Evolutionary conservation across 768 basidiomycete genomes (phyloP).

Genomic region (Rhodotorula graminis): DNA sequence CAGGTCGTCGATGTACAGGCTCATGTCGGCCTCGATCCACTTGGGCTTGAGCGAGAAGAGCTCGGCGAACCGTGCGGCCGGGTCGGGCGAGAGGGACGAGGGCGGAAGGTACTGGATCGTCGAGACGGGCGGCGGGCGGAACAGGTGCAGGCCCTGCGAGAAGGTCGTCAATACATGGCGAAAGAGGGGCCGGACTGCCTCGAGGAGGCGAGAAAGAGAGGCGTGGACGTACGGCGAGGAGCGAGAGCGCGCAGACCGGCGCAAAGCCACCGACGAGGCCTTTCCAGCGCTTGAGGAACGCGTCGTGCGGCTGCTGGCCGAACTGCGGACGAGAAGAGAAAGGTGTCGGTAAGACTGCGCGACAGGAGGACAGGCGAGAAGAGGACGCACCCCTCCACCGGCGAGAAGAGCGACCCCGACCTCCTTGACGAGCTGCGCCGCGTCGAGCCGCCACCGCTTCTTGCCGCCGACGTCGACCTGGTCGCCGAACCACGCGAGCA

Average conservation of each 20-base stretch:
- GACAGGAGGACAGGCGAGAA: not conserved
- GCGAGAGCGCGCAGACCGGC: slow-evolving; percentile 56
- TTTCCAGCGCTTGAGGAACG: slow-evolving; percentile 67
- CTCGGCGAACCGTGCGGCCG: slow-evolving; percentile 74
- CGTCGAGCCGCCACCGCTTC: slow-evolving; percentile 64
- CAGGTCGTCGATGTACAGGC: slow-evolving; percentile 31
- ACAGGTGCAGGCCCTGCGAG: slow-evolving; percentile 66
- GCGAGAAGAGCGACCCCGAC: slow-evolving; percentile 72
- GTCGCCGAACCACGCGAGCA: slow-evolving; percentile 73
- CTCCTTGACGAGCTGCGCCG: slow-evolving; percentile 61
- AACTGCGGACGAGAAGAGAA: slow-evolving; percentile 21
- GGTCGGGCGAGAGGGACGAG: slow-evolving; percentile 67
- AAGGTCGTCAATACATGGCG: too few species aligned
- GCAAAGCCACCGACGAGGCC: slow-evolving; percentile 70
- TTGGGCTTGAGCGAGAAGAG: slow-evolving; percentile 61
- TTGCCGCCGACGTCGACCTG: slow-evolving; percentile 45
- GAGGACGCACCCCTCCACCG: slow-evolving; percentile 41
- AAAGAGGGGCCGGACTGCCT: too few species aligned
- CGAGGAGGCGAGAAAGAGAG: not conserved
- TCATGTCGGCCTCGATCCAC: slow-evolving; percentile 50
- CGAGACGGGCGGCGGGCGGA: slow-evolving; percentile 47
- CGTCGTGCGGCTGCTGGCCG: slow-evolving; percentile 47
- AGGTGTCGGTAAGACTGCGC: too few species aligned
- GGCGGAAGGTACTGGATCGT: slow-evolving; percentile 70
- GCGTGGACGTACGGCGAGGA: slow-evolving; percentile 60